Base-by-base conservation (phyloP, 1,139 yeast genomes). In the Lodderomyces orthopsilosis region DNA sequence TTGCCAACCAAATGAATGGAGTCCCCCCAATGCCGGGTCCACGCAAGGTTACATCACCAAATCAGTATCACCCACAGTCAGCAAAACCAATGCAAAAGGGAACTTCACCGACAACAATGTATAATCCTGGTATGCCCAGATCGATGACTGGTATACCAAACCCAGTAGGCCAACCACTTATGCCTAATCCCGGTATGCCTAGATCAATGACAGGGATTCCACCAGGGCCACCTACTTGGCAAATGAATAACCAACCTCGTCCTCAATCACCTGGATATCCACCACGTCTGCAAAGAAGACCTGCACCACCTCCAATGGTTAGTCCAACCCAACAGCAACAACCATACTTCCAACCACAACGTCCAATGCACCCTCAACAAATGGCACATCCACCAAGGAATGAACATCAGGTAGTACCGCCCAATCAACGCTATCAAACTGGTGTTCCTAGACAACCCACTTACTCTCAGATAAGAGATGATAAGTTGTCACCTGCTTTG, bases 401-500 rank as follows among this genome's bases (percentile, higher is more conserved):
- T 37, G 33, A 13, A 13, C 18, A 14, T 15, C 34, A 30, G 19
- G 15, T 17, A 19, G 34, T 13, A 30, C n/a, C 40, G 18, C 24
- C 42, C 34, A 21, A 41, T 19, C 41, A 38, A 37, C 37, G 35
- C 21, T 37, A 23, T 35, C 35, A 32, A 37, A 36, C 41, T 10
- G 38, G 35, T 13, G 24, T 30, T 22, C 38, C 42, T 33, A 37
- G 40, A 36, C 46, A 44, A 22, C 41, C 48, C 9, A 46, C 44
- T 23, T 44, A 46, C 37, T 47, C 51, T 26, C 44, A 45, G 46
- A 48, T 34, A 42, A 40, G 50, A 22, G 48, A 45, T 36, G 53
- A 50, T 33, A 53, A 65, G 41, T 54, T 69, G 34, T 60, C 69
- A 1, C 46, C 57, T 3, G 68, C 69, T 4, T 61, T 70, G 39